Evolutionary conservation across 441 rosid species (phyloP).

Genomic region (Populus hybrid): DNA sequence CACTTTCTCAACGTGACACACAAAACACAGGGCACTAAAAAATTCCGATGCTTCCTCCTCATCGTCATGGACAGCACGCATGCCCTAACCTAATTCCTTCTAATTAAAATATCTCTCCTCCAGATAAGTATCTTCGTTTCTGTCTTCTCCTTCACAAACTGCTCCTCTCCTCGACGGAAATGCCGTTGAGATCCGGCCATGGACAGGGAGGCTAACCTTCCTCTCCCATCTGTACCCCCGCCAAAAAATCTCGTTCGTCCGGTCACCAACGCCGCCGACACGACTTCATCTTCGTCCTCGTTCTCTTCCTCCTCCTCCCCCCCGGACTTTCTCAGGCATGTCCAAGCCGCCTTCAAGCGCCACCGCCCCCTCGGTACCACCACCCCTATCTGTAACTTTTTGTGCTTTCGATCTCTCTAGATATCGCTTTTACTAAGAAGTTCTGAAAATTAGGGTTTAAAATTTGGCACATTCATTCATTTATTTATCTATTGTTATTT

Average conservation of each 20-base stretch:
- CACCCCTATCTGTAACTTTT: not conserved
- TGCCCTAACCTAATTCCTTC: too few relatives aligned
- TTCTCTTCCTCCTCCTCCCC: conserved; percentile 36
- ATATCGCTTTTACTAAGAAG: not conserved
- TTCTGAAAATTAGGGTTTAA: not conserved
- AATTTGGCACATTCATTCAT: not conserved
- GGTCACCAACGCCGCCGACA: conserved; percentile 33
- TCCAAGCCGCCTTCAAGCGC: conserved; percentile 95
- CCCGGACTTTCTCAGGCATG: conserved; percentile 61
- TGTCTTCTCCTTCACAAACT: not conserved
- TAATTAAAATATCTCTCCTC: too few relatives aligned
- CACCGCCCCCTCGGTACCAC: conserved; percentile 75
- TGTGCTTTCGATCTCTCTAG: not conserved
- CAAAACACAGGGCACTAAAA: too few relatives aligned
- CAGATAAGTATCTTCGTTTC: not conserved
- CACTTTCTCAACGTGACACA: too few relatives aligned
- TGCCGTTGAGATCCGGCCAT: conserved; percentile 67
- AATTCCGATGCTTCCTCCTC: too few relatives aligned
- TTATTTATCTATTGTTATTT: not conserved
- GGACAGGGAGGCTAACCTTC: conserved; percentile 93
- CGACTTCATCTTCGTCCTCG: conserved; percentile 51
- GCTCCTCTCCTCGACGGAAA: conserved; percentile 37
- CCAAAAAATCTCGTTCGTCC: conserved; percentile 35
- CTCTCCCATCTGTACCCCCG: conserved; percentile 40
- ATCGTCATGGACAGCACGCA: too few relatives aligned